Conservation (phyloP, 352 stramenopile species). For the Ophiocytium majus region DNA sequence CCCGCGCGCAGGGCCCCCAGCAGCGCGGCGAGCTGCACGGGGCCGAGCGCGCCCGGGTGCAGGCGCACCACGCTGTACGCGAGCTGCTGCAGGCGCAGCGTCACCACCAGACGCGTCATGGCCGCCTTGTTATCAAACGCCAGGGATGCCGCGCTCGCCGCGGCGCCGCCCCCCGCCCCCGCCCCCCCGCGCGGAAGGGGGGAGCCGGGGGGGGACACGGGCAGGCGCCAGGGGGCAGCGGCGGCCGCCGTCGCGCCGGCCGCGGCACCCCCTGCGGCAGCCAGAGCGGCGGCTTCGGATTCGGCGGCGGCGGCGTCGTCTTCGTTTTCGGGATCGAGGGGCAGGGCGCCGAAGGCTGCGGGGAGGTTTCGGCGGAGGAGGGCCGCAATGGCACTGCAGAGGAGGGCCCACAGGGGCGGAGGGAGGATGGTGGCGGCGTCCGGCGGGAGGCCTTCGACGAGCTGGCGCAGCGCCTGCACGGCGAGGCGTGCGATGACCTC, state of each 20-base stretch:
- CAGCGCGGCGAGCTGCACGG: conserved; percentile 10
- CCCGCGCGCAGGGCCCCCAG: conserved; percentile 37
- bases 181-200: no score
- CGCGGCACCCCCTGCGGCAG: background rate
- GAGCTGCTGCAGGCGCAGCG: conserved; percentile 41
- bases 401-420: background rate
- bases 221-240: background rate
- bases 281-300: background rate
- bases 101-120: conserved; percentile 30
- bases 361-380: background rate
- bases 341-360: background rate
- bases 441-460: conserved; percentile 37
- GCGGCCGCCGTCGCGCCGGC: background rate
- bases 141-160: background rate
- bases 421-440: background rate
- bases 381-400: background rate
- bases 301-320: background rate
- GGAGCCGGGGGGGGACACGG: background rate
- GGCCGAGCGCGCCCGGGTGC: conserved; percentile 27
- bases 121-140: conserved; percentile 25
- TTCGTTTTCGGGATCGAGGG: background rate
- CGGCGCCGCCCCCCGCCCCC: background rate
- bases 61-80: conserved; percentile 35
- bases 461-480: conserved; percentile 36
- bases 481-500: conserved; percentile 39